These are phyloP conservation scores for Dunaliella primolecta DNA, from an alignment of 139 green algal species.

Conservation along the genomic window DNA sequence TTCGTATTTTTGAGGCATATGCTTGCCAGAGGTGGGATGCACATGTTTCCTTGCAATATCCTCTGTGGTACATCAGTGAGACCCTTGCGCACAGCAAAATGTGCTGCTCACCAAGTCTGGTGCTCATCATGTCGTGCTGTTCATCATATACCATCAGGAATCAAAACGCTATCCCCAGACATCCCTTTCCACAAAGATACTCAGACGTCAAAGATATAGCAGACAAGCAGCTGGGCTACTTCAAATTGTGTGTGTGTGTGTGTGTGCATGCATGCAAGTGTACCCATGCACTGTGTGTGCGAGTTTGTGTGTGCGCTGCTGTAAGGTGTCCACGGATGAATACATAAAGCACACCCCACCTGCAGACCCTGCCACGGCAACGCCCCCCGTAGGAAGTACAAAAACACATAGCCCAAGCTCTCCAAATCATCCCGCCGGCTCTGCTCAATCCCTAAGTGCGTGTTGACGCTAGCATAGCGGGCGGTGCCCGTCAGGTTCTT, in stretches of 20 bases:
- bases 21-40: too few relatives aligned
- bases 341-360: neutral
- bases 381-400: constrained; percentile 97
- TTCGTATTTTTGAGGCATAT: too few relatives aligned
- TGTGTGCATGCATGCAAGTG: constrained; percentile 3
- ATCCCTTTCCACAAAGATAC: too few relatives aligned
- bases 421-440: constrained; percentile 93
- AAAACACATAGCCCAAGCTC: constrained; percentile 81
- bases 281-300: neutral
- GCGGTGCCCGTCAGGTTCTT: constrained; percentile 97
- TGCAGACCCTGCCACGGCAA: constrained; percentile 96
- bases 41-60: too few relatives aligned
- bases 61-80: too few relatives aligned
- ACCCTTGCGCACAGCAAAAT: too few relatives aligned
- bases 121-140: too few relatives aligned
- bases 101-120: too few relatives aligned
- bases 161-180: too few relatives aligned
- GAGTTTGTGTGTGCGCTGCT: neutral
- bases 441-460: constrained; percentile 99
- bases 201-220: too few relatives aligned
- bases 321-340: neutral
- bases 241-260: constrained; percentile 23
- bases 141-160: too few relatives aligned
- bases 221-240: too few relatives aligned
- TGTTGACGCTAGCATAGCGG: constrained; percentile 99